phyloP scores from a whole-genome alignment of 768 basidiomycete species.

The Lactarius psammicola region DNA sequence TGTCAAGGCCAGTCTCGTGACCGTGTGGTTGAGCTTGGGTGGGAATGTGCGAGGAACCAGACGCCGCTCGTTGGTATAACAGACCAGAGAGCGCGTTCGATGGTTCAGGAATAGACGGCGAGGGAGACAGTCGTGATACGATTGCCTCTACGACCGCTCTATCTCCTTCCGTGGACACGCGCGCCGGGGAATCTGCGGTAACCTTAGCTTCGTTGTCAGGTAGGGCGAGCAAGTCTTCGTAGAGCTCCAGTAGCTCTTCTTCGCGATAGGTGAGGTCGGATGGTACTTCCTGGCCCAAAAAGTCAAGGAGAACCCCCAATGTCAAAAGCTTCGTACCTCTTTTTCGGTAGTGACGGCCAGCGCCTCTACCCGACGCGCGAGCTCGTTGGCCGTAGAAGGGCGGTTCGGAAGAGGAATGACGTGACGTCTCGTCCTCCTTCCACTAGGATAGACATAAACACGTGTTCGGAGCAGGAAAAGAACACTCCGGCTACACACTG shows the following conservation, averaged over 20 bases:
- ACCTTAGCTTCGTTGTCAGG: slow-evolving; percentile 23
- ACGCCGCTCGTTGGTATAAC: slow-evolving; percentile 7
- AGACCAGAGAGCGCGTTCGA: slow-evolving; percentile 14
- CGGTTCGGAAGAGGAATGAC: neutral
- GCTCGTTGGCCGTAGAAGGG: neutral
- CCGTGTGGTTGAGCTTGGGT: neutral
- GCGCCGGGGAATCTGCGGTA: slow-evolving; percentile 22
- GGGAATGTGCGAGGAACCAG: no score
- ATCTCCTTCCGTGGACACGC: slow-evolving; percentile 19
- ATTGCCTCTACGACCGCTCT: slow-evolving; percentile 36
- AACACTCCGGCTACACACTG: neutral
- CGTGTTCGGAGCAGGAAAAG: no score
- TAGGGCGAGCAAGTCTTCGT: slow-evolving; percentile 41
- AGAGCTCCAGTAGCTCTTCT: slow-evolving; percentile 41
- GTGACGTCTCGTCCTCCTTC: slow-evolving; percentile 5
- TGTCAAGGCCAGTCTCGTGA: neutral
- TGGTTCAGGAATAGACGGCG: neutral
- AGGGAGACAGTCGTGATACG: slow-evolving; percentile 28
- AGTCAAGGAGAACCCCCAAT: neutral
- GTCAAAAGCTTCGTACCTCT: neutral
- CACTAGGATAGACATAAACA: neutral
- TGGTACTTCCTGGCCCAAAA: neutral
- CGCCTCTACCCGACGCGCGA: slow-evolving; percentile 26
- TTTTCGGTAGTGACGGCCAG: slow-evolving; percentile 5
- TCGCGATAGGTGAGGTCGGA: slow-evolving; percentile 34